Base-by-base conservation (phyloP, 2,329 filamentous ascomycete species). In the Graphilbum fragrans region DNA sequence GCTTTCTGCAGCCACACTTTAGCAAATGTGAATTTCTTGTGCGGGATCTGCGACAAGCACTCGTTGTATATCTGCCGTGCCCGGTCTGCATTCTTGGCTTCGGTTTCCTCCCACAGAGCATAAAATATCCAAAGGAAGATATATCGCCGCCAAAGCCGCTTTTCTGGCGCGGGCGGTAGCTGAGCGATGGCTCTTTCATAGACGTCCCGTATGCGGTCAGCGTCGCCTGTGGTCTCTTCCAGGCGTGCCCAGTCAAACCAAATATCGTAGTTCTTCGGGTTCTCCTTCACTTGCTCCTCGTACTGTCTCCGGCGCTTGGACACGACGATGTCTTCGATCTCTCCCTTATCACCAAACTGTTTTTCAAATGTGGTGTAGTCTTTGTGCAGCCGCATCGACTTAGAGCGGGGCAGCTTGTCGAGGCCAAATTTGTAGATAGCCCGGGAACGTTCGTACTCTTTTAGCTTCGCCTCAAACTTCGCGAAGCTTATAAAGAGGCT, bases 51-150 rank as follows among this genome's bases (percentile, higher is more conserved):
- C 46, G 82, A 81, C 37, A 96, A 63, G 52, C 86, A 94, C 50
- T 92, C 85, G 50, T 81, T 78, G 65, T 96, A 98, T 47, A 98
- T 86, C 57, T 95, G 86, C 17, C 83, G 75, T 18, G 90, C 85
- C 35, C 92, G 76, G 21, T 82, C 76, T 20, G 76, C 55, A 53
- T 96, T 86, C 50, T 82, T 80, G 29, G 80, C 82, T 48, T 90
- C 82, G 59, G 85, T 79, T 60, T 98, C 92, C 59, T 96, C 92
- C 77, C 84, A 96, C 17, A 95, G 66, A 10, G 92, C 92, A 60
- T 96, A 98, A 63, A 96, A 95, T 35, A 96, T 77, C 86, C 90
- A 98, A 2, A 98, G 73, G 57, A 96, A 98, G 45, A 98, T 93
- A 60, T 98, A 98, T 29, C 92, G 74, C 50, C 92, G 75, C 92